Evolutionary conservation across 2,329 filamentous ascomycete genomes (phyloP), one percentile per base, ranked within the genome.

Genomic region (Talaromyces sp.): DNA sequence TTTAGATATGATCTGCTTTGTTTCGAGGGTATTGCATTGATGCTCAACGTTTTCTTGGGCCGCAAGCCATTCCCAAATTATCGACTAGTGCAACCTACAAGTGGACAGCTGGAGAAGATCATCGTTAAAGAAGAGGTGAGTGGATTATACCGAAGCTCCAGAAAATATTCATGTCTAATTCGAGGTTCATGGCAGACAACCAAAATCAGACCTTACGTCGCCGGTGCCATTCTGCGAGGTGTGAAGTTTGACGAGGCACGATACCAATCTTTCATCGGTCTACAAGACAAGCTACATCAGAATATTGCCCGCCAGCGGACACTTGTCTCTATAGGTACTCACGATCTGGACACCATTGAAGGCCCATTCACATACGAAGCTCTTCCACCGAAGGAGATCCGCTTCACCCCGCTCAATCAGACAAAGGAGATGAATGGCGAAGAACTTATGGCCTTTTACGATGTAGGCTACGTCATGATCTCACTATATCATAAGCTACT

Each of bases 301-400:
- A 99, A 99, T 76, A 83, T 99, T 70, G 96, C 95, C 58, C 88
- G 95, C 68, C 91, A 98, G 79, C 85, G 95, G 73, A 97, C 94
- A 0, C 82, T 99, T 56, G 94, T 97, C n/a, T 91, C 94, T 25
- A 97, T 99, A 75, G 95, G 95, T 71, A 99, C 95, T 3, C 95
- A 99, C 79, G 94, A 99, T 77, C 84, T 98, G 69, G 93, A 98
- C 76, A 97, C 92, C 19, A 84, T 99, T 72, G 84, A 96, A 79
- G 95, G 93, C 0, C 95, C 95, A 56, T 99, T 99, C 86, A 93
- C 92, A 65, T 99, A 99, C 75, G 94, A 98, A 80, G 95, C 95
- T 19, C 85, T 94, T 37, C 84, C 90, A 57, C 95, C 95, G n/a
- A 89, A 93, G 78, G 88, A 97, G 71, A 96, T 99, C 80, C 89